A percentile compares a stretch with the other conserved stretches of the same genome.
Evolutionary conservation across 768 basidiomycete species (phyloP).

Genomic region (Leccinellum albellum): DNA sequence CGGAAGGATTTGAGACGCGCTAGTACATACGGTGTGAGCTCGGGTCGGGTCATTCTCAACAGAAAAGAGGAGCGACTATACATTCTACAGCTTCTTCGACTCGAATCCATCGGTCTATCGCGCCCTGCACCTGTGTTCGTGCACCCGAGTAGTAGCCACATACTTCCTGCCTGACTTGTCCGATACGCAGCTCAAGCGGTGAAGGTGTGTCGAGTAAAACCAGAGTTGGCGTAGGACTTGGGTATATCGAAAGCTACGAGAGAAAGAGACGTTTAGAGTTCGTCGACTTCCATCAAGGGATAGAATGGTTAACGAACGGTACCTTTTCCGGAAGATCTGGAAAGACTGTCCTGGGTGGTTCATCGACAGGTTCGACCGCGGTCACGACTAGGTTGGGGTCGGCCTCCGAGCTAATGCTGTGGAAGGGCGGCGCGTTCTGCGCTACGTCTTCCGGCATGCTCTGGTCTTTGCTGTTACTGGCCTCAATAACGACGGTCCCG

Average conservation of each 20-base stretch:
- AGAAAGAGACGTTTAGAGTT: neutral
- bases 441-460: neutral
- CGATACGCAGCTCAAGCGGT: conserved; percentile 73
- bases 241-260: conserved; percentile 82
- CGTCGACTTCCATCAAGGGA: neutral
- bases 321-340: conserved; percentile 27
- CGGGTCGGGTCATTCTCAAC: neutral
- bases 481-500: conserved; percentile 17
- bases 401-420: neutral
- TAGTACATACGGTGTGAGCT: conserved; percentile 25
- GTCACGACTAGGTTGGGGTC: neutral
- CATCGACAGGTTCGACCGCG: conserved; percentile 5
- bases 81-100: conserved; percentile 84
- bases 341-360: conserved; percentile 11
- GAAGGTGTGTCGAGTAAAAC: conserved; percentile 73
- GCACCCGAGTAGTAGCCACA: conserved; percentile 54
- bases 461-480: conserved; percentile 2
- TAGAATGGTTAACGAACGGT: neutral
- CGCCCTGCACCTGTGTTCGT: conserved; percentile 64
- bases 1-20: conserved; percentile 81
- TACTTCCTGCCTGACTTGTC: conserved; percentile 57
- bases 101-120: conserved; percentile 79
- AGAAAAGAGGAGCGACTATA: conserved; percentile 26
- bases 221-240: conserved; percentile 54
- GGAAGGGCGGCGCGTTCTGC: neutral